Evolutionary conservation across 1,284 basidiomycete species (phyloP), one percentile per base, ranked within the genome.

Genomic region (Fomitiporia mediterranea): DNA sequence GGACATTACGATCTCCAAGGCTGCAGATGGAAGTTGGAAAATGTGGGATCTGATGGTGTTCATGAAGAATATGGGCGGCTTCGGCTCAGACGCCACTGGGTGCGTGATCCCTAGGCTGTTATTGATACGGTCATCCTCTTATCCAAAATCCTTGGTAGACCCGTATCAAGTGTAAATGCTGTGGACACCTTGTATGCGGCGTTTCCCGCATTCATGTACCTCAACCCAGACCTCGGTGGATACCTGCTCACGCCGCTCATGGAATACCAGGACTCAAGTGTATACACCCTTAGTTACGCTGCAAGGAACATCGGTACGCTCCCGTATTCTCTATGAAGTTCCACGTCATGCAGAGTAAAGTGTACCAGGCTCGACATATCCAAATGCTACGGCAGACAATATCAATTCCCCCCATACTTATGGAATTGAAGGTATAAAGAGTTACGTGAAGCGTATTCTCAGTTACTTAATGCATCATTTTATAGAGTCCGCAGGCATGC

Each of bases 171-270:
- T 2, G 68, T 73, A 5, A 79, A 75, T 57, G 73, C 79, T 2
- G 76, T 79, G 2, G 79, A 81, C 55, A 69, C 70, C 2, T 65
- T 82, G 4, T 80, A 74, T 58, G 70, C 77, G 0, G 68, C 77
- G 0, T 71, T 77, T 40, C 79, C 80, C 0, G 67, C 73, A 3
- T 70, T 75, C 34, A 60, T 81, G 28, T 79, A 76, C 60, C 58
- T 79, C 54, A 78, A 79, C 50, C 63, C 78, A 1, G 68, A 66
- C 7, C 62, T 76, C 37, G 71, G 66, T 7, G 69, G 70, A 0
- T 64, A 67, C 11, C 66, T 80, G 1, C 66, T 82, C 19, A 66
- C 72, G 15, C 77, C 79, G 2, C 65, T 80, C 2, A 66, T 80
- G 13, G 70, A 73, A 17, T 73, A 70, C 57, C 74, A 79, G 60